Percentiles rank a stretch among this genome's conserved stretches.
phyloP scores from a whole-genome alignment of 2,329 filamentous ascomycete species.

The Plectosphaerella cucumerina region DNA sequence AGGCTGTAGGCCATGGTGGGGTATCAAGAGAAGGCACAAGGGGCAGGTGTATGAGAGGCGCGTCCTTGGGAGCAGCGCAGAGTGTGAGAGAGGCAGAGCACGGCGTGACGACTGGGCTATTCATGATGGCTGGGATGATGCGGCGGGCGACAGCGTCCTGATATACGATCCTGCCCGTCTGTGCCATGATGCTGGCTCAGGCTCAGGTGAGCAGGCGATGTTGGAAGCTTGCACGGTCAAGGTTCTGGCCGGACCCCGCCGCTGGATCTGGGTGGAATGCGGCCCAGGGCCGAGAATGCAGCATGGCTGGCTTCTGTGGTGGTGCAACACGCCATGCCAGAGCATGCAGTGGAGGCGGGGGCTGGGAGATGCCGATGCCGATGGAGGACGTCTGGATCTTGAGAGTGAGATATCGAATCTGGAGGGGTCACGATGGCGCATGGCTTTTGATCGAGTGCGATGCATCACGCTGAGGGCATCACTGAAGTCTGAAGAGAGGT shows the following conservation, averaged over 20 bases:
- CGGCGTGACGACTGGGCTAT: neutral
- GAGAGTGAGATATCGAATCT: too few relatives aligned
- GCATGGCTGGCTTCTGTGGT: too few relatives aligned
- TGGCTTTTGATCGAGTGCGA: too few relatives aligned
- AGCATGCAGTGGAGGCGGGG: too few relatives aligned
- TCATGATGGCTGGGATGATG: neutral
- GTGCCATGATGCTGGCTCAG: neutral
- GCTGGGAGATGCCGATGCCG: too few relatives aligned
- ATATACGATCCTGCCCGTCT: neutral
- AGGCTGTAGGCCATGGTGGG: slow-evolving; percentile 30
- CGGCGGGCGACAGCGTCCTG: neutral
- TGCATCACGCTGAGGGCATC: too few relatives aligned
- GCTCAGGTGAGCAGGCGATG: too few relatives aligned
- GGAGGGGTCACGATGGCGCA: too few relatives aligned
- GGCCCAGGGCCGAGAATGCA: neutral
- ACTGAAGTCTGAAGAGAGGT: too few relatives aligned
- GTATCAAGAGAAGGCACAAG: neutral
- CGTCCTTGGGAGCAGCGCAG: too few relatives aligned
- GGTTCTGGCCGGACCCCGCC: neutral
- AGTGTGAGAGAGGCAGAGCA: neutral
- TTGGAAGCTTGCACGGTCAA: neutral
- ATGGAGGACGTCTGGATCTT: too few relatives aligned
- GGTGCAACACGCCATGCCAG: too few relatives aligned
- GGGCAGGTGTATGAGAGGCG: neutral
- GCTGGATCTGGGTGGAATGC: neutral